phyloP scores from a whole-genome alignment of 176 grass and related monocot species.

The Zoysia japonica region DNA sequence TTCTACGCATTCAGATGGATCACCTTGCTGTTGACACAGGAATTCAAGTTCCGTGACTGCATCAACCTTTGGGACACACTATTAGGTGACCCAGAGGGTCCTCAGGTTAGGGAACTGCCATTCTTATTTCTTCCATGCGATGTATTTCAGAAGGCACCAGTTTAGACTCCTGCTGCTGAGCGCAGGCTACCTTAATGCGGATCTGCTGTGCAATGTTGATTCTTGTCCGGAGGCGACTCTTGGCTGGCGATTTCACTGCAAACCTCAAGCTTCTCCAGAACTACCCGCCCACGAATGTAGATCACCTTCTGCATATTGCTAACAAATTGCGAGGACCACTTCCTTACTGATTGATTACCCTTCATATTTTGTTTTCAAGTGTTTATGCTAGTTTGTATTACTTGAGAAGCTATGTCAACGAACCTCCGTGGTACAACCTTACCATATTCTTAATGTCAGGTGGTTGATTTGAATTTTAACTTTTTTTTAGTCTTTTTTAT shows the following conservation, averaged over 20 bases:
- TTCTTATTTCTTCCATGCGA: neutral
- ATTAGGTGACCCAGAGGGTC: conserved; percentile 79
- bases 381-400: conserved; percentile 25
- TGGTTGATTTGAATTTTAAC: conserved; percentile 12
- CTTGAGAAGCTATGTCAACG: neutral
- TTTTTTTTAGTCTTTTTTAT: no score
- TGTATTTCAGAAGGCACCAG: neutral
- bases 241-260: conserved; percentile 96
- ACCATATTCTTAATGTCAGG: neutral
- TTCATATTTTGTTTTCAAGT: conserved; percentile 15
- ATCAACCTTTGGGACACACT: conserved; percentile 83
- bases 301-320: conserved; percentile 83
- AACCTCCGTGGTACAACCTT: neutral
- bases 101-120: conserved; percentile 50
- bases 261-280: conserved; percentile 97
- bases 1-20: conserved; percentile 99
- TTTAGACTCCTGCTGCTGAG: conserved; percentile 18
- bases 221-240: conserved; percentile 83
- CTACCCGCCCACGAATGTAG: conserved; percentile 79
- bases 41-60: conserved; percentile 85
- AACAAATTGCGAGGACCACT: conserved; percentile 79
- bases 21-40: conserved; percentile 85
- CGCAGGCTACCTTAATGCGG: conserved; percentile 72
- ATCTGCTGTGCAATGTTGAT: conserved; percentile 98
- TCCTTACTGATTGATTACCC: conserved; percentile 37